A percentile compares a stretch with the other conserved stretches of the same genome.
Conservation (phyloP, 768 basidiomycete species). For the Leccinum broughii region DNA sequence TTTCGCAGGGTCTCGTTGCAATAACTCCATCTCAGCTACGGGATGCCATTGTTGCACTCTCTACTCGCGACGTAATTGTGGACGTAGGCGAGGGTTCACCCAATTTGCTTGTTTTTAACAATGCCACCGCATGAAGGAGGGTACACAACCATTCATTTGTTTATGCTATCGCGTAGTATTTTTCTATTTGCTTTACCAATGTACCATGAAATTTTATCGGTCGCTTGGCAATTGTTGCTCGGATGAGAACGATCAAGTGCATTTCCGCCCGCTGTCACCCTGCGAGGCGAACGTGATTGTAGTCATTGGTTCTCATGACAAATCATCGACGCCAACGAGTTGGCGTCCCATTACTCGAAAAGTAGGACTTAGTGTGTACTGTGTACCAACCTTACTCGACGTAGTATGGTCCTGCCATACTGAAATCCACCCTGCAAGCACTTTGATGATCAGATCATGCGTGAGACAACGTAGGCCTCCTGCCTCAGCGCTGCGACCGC, state of each 20-base stretch:
- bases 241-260: neutral
- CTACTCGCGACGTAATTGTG: constrained; percentile 50
- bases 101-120: constrained; percentile 82
- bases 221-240: neutral
- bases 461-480: constrained; percentile 61
- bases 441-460: constrained; percentile 16
- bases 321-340: neutral
- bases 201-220: constrained; percentile 2
- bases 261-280: neutral
- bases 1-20: constrained; percentile 41
- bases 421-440: constrained; percentile 14
- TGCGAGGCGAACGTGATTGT: no score
- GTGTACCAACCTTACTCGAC: neutral
- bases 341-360: neutral
- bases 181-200: neutral
- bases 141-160: neutral
- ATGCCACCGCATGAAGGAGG: constrained; percentile 47
- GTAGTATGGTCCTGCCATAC: neutral
- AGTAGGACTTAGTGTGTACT: neutral
- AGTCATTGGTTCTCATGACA: neutral
- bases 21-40: constrained; percentile 76
- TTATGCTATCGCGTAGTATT: constrained; percentile 5
- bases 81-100: constrained; percentile 52
- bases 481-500: constrained; percentile 68
- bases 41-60: constrained; percentile 64